These are phyloP conservation scores for Diaporthe amygdali DNA, from an alignment of 2,329 filamentous ascomycete genomes.

Conservation along the genomic window DNA sequence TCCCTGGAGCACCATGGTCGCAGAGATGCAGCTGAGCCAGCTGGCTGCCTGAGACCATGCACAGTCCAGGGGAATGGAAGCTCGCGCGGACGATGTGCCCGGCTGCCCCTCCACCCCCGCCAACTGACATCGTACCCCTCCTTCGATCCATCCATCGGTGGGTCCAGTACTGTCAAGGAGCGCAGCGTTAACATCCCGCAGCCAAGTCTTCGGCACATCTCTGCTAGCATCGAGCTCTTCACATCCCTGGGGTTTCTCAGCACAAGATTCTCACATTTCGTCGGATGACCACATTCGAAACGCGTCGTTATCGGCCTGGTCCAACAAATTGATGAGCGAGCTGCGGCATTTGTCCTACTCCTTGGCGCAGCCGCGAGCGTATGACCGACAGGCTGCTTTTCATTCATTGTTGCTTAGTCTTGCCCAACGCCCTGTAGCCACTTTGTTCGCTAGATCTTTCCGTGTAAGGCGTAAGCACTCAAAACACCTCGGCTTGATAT, in stretches of 20 bases:
- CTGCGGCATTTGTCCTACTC: slow-evolving; percentile 2
- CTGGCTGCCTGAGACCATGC: slow-evolving; percentile 11
- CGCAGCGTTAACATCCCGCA: not conserved
- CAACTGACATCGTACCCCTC: slow-evolving; percentile 3
- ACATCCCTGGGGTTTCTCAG: not conserved
- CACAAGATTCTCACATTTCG: not conserved
- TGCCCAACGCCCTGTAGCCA: not conserved
- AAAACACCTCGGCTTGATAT: slow-evolving; percentile 5
- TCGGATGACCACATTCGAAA: slow-evolving; percentile 10
- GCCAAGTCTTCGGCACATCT: not conserved
- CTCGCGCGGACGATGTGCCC: not conserved
- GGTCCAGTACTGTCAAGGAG: not conserved
- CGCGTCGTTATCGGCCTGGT: not conserved
- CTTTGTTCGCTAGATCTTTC: not conserved
- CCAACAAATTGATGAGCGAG: not conserved
- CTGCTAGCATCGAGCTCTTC: not conserved
- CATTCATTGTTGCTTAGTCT: not conserved
- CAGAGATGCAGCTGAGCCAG: not conserved
- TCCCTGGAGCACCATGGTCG: not conserved
- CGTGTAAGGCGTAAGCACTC: not conserved
- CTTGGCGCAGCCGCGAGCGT: not conserved
- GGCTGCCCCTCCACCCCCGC: slow-evolving; percentile 7
- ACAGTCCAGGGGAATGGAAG: not conserved
- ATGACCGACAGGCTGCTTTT: not conserved
- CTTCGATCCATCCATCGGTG: not conserved